Percentiles rank a stretch among this genome's conserved stretches.
Conservation (phyloP, 2,329 filamentous ascomycete species). For the Phyllosticta citriasiana region DNA sequence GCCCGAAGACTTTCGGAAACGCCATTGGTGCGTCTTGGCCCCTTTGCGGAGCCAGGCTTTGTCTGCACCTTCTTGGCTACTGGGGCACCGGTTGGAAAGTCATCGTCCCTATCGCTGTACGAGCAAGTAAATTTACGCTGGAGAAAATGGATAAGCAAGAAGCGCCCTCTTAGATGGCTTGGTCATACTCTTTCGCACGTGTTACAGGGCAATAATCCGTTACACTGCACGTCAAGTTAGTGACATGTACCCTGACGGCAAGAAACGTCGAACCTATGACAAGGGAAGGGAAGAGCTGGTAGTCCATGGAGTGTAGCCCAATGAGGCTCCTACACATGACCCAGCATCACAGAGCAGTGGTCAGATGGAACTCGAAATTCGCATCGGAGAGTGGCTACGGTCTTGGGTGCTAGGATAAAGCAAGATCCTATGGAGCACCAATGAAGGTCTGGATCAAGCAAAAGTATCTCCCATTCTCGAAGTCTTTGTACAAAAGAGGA, state of each 20-base stretch:
- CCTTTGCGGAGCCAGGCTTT: slow-evolving; percentile 9
- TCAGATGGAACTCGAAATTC: background rate
- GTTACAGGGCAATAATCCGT: slow-evolving; percentile 48
- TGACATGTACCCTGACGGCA: background rate
- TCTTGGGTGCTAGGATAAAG: background rate
- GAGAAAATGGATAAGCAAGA: slow-evolving; percentile 2
- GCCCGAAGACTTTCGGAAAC: background rate
- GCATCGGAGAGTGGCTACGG: background rate
- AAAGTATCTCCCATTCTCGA: background rate
- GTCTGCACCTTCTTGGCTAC: slow-evolving; percentile 26
- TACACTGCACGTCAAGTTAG: slow-evolving; percentile 37
- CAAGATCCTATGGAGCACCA: background rate
- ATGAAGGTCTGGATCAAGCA: background rate
- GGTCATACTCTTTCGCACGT: slow-evolving; percentile 46
- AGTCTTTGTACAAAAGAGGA: background rate
- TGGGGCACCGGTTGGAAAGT: slow-evolving; percentile 26
- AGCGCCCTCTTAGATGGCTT: background rate
- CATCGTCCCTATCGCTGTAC: slow-evolving; percentile 27
- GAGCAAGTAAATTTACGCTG: slow-evolving; percentile 31
- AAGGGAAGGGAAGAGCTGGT: background rate
- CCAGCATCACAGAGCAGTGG: background rate
- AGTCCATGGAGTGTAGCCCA: background rate
- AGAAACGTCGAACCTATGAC: background rate
- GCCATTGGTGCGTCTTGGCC: background rate
- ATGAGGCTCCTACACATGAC: background rate